phyloP scores from a whole-genome alignment of 257 asterid genomes.

The Forsythia suspensa region DNA sequence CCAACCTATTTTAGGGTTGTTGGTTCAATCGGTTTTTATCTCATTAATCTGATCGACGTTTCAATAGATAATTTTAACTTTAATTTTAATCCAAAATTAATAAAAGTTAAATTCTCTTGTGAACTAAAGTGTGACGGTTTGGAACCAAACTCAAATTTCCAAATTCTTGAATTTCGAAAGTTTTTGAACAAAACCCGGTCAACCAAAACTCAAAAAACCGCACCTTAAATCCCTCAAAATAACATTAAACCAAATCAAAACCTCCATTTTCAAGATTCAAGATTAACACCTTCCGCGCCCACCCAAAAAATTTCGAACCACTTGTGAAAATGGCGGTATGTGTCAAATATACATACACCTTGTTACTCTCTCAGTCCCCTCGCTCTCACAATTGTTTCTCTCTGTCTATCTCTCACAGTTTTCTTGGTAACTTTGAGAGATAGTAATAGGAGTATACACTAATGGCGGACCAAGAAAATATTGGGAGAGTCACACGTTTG shows the following conservation, averaged over 20 bases:
- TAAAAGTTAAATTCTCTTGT: too few species aligned
- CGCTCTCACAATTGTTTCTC: not conserved
- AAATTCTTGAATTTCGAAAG: too few species aligned
- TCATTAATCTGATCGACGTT: too few species aligned
- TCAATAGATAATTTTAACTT: too few species aligned
- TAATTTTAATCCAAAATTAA: too few species aligned
- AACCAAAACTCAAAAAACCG: too few species aligned
- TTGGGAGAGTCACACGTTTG: constrained; percentile 66
- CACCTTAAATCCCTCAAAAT: too few species aligned
- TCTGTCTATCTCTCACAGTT: constrained; percentile 1
- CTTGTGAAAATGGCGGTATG: constrained; percentile 35
- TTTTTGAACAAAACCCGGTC: too few species aligned
- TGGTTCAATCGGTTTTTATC: too few species aligned
- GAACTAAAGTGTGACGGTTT: too few species aligned
- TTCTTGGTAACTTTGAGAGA: constrained; percentile 9
- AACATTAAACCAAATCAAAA: not conserved
- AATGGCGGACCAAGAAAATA: constrained; percentile 70
- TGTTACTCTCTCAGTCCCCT: constrained; percentile 17
- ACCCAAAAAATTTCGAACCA: constrained; percentile 31
- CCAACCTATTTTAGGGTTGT: too few species aligned
- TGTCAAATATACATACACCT: constrained; percentile 19
- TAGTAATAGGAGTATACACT: not conserved
- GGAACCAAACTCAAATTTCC: too few species aligned
- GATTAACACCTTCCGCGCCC: constrained; percentile 22
- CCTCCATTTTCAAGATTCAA: not conserved